These are phyloP conservation scores for Sporothrix inflata DNA, from an alignment of 2,329 filamentous ascomycete genomes.

Conservation along the genomic window DNA sequence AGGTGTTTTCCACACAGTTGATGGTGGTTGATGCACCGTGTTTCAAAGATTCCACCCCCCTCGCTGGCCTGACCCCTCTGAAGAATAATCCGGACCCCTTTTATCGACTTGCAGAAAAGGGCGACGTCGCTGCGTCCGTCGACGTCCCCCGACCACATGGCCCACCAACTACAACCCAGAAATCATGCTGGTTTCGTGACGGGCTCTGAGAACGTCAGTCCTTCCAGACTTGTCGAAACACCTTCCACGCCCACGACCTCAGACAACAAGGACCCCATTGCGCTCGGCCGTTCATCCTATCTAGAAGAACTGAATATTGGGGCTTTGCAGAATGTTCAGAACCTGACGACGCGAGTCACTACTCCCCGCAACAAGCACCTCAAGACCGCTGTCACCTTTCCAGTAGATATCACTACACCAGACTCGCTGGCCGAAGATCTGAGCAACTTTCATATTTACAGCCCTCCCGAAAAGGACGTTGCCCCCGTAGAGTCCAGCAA, in stretches of 20 bases:
- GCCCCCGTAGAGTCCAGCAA: neutral
- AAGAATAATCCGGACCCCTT: constrained; percentile 27
- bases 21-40: neutral
- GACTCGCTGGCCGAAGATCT: constrained; percentile 43
- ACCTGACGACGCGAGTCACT: neutral
- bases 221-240: constrained; percentile 10
- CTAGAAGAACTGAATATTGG: constrained; percentile 28
- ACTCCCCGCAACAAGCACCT: constrained; percentile 17
- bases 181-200: neutral
- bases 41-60: constrained; percentile 14
- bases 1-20: neutral
- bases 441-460: constrained; percentile 41
- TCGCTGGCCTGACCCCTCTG: constrained; percentile 7
- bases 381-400: neutral
- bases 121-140: constrained; percentile 5
- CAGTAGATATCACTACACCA: constrained; percentile 17
- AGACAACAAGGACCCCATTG: constrained; percentile 9
- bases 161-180: constrained; percentile 22
- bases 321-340: constrained; percentile 26
- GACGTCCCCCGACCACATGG: constrained; percentile 24
- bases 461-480: constrained; percentile 26
- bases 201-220: constrained; percentile 24
- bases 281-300: constrained; percentile 14
- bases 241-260: neutral
- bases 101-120: constrained; percentile 23